Evolutionary conservation across 2,329 filamentous ascomycete species (phyloP).

Genomic region (Fusarium marasasianum): DNA sequence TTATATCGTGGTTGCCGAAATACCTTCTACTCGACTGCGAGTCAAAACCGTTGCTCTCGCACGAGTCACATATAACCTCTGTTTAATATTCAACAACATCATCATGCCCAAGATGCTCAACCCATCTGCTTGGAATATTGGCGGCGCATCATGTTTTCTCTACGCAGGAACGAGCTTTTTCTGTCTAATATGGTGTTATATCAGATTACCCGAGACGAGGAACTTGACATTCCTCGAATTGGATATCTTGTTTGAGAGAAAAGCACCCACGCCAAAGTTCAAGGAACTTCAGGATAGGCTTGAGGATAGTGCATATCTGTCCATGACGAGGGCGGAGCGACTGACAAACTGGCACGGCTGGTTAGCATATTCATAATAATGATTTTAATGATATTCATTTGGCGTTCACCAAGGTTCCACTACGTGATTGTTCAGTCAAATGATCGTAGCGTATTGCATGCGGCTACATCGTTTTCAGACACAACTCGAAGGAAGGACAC

Average conservation of each 20-base stretch:
- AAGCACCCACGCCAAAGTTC: conserved; percentile 47
- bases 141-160: conserved; percentile 41
- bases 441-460: too few species aligned
- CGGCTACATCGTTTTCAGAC: too few species aligned
- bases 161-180: conserved; percentile 33
- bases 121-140: conserved; percentile 40
- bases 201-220: conserved; percentile 43
- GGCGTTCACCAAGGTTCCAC: not conserved
- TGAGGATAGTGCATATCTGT: conserved; percentile 32
- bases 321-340: conserved; percentile 27
- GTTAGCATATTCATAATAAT: conserved; percentile 36
- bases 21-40: conserved; percentile 51
- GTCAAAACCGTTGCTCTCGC: conserved; percentile 53
- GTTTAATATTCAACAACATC: conserved; percentile 41
- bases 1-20: conserved; percentile 53
- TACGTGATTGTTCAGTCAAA: not conserved
- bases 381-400: conserved; percentile 1
- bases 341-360: conserved; percentile 40
- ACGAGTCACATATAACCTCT: conserved; percentile 41
- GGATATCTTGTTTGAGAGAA: conserved; percentile 44
- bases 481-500: not conserved
- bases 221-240: conserved; percentile 41
- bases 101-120: conserved; percentile 44
- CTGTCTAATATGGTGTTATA: conserved; percentile 42
- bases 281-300: conserved; percentile 36